phyloP scores from a whole-genome alignment of 1,284 basidiomycete species.

The Ustilago curta region DNA sequence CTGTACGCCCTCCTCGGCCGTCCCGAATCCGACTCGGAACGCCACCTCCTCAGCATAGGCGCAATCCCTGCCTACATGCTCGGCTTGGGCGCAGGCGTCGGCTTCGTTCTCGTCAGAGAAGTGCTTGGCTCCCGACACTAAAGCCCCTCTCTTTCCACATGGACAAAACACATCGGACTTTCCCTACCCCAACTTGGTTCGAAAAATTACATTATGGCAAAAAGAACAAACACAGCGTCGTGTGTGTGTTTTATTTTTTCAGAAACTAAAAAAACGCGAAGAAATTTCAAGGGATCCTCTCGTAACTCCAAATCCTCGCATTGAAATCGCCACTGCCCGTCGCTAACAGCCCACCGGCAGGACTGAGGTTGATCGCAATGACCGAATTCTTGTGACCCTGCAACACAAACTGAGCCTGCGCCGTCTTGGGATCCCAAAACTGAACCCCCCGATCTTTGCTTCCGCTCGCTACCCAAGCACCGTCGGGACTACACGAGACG shows the following conservation, averaged over 20 bases:
- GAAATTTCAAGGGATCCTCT: slow-evolving; percentile 44
- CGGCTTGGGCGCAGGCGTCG: slow-evolving; percentile 50
- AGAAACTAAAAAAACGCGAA: not conserved
- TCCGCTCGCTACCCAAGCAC: slow-evolving; percentile 87
- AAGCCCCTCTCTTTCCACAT: not conserved
- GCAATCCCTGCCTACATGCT: slow-evolving; percentile 61
- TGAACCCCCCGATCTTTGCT: slow-evolving; percentile 87
- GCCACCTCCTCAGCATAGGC: slow-evolving; percentile 34
- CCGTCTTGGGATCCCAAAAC: slow-evolving; percentile 81
- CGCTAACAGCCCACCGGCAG: slow-evolving; percentile 79
- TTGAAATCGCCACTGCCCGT: slow-evolving; percentile 88
- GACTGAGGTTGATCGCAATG: slow-evolving; percentile 85
- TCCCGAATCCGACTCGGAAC: slow-evolving; percentile 25
- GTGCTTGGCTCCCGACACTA: slow-evolving; percentile 28
- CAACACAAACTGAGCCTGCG: slow-evolving; percentile 82
- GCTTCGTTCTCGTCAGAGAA: slow-evolving; percentile 53
- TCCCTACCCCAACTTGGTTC: too few species aligned
- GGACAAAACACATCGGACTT: not conserved
- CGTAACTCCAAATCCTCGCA: slow-evolving; percentile 66
- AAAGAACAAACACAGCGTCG: too few species aligned
- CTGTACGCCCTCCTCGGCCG: slow-evolving; percentile 35
- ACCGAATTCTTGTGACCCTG: slow-evolving; percentile 93
- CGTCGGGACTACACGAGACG: slow-evolving; percentile 84
- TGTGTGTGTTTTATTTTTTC: too few species aligned
- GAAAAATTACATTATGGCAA: too few species aligned